Percentiles rank a stretch among this genome's conserved stretches.
These are phyloP conservation scores for Silene latifolia DNA, from an alignment of 148 eudicot genomes.

Conservation along the genomic window DNA sequence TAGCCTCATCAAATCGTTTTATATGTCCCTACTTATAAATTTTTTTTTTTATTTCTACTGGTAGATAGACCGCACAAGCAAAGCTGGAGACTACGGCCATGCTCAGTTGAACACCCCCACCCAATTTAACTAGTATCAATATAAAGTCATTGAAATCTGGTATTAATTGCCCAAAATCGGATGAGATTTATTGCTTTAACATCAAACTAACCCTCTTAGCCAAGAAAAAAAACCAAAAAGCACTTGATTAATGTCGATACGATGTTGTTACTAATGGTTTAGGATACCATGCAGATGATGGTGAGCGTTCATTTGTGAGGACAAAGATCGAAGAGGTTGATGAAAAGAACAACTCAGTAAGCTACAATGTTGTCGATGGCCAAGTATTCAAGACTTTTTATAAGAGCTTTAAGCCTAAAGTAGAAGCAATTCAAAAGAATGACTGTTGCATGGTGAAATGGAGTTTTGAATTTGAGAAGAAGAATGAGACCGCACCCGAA, in stretches of 20 bases:
- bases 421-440: background rate
- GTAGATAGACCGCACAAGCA: too few species aligned
- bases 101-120: too few species aligned
- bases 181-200: too few species aligned
- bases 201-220: too few species aligned
- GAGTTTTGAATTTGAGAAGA: slow-evolving; percentile 10
- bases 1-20: too few species aligned
- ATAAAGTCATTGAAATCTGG: too few species aligned
- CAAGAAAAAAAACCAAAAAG: too few species aligned
- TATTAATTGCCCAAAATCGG: too few species aligned
- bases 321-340: slow-evolving; percentile 3
- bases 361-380: background rate
- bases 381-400: background rate
- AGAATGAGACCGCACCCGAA: background rate
- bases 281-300: background rate
- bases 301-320: slow-evolving; percentile 7
- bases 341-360: background rate
- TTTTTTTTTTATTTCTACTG: too few species aligned
- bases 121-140: too few species aligned
- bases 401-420: background rate
- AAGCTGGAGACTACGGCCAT: too few species aligned
- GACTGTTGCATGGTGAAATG: background rate
- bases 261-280: background rate
- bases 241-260: background rate
- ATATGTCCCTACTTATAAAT: too few species aligned